phyloP scores from a whole-genome alignment of 129 eudicot species.

The Flaveria ramosissima region DNA sequence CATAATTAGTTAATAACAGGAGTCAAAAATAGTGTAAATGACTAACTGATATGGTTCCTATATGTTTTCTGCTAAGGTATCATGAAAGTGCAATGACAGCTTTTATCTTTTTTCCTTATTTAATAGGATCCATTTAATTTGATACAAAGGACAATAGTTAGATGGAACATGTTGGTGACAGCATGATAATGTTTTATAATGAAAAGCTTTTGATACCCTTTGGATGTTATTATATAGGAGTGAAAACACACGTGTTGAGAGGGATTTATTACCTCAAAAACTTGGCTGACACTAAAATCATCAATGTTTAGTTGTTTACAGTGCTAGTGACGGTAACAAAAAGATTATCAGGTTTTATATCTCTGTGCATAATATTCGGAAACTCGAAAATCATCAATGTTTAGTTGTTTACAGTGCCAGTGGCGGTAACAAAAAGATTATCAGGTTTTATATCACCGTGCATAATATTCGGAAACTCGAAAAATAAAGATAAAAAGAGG shows the following conservation, averaged over 20 bases:
- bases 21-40: neutral
- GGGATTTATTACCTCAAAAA: slow-evolving; percentile 66
- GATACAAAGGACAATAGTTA: neutral
- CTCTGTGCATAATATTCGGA: slow-evolving; percentile 88
- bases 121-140: neutral
- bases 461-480: slow-evolving; percentile 58
- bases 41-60: neutral
- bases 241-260: neutral
- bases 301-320: slow-evolving; percentile 84
- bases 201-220: neutral
- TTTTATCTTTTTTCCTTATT: neutral
- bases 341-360: slow-evolving; percentile 91
- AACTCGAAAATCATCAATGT: slow-evolving; percentile 63
- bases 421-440: slow-evolving; percentile 67
- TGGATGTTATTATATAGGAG: slow-evolving; percentile 10
- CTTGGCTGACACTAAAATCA: slow-evolving; percentile 94
- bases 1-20: neutral
- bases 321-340: slow-evolving; percentile 67
- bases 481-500: neutral
- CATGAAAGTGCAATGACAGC: neutral
- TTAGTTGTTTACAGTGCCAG: slow-evolving; percentile 83
- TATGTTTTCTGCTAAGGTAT: neutral
- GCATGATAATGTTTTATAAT: slow-evolving; percentile 2
- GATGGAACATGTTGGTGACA: slow-evolving; percentile 15
- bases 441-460: slow-evolving; percentile 96